phyloP scores from a whole-genome alignment of 352 stramenopile species.

The Peronospora tabacina region DNA sequence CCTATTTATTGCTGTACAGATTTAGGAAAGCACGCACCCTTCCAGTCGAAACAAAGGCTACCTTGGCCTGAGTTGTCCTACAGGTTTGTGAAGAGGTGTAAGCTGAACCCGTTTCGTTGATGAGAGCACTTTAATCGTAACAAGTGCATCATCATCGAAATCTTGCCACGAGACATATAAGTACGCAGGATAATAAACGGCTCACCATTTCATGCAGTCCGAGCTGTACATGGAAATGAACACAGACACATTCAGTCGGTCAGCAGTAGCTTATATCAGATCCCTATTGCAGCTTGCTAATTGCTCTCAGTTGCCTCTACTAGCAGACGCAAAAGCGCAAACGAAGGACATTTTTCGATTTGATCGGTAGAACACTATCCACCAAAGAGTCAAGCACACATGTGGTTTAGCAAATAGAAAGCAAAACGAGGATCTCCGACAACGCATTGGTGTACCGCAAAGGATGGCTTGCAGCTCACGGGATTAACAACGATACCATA shows the following conservation, averaged over 20 bases:
- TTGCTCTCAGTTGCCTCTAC: slow-evolving; percentile 36
- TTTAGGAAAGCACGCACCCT: slow-evolving; percentile 5
- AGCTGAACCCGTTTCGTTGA: not conserved
- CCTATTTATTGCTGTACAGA: slow-evolving; percentile 31
- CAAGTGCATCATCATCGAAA: too few species aligned
- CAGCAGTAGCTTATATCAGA: too few species aligned
- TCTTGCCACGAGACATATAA: too few species aligned
- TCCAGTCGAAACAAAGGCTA: slow-evolving; percentile 11
- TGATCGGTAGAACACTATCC: not conserved
- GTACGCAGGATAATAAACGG: slow-evolving; percentile 4
- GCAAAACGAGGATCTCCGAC: slow-evolving; percentile 53
- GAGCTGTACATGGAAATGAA: not conserved
- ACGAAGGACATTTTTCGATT: slow-evolving; percentile 18
- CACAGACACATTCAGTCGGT: not conserved
- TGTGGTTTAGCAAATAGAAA: slow-evolving; percentile 23
- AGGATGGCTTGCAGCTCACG: slow-evolving; percentile 35
- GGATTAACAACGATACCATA: slow-evolving; percentile 50
- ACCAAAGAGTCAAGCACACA: not conserved
- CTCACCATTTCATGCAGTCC: not conserved
- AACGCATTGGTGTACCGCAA: slow-evolving; percentile 48
- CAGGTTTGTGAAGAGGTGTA: not conserved
- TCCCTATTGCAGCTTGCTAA: slow-evolving; percentile 23
- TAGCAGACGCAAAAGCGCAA: slow-evolving; percentile 28
- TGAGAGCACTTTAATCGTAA: not conserved
- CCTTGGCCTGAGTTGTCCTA: not conserved